Evolutionary conservation across 2,329 filamentous ascomycete genomes (phyloP), one percentile per base, ranked within the genome.

Genomic region (Lecanicillium sp.): DNA sequence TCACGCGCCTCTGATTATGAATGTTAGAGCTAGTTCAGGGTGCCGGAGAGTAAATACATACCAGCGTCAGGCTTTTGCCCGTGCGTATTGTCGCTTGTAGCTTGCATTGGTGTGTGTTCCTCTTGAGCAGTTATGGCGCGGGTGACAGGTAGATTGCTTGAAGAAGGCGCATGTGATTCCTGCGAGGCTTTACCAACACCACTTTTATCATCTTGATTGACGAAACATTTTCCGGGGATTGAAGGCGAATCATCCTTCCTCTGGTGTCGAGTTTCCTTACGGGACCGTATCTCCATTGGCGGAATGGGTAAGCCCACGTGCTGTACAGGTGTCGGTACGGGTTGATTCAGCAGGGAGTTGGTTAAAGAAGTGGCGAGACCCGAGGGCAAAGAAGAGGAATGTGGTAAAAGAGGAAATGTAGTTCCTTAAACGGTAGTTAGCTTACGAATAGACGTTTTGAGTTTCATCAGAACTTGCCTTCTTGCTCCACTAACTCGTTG

Each of bases 271-370:
- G 60, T 63, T 45, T 71, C 68, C 38, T 71, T 72, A 28, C 63
- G 59, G 5, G 67, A 66, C 35, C 58, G 64, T 15, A 67, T 42
- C 38, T 70, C 62, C 8, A 52, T 45, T 5, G 59, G 53, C 2
- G 62, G 58, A 1, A 53, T 43, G 48, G 42, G 31, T 55, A 51
- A n/a, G 46, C 49, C 13, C 56, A 45, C 9, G 16, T 54, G 48
- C 12, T 57, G 57, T 4, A 56, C 42, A 4, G 62, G 56, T 3
- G 64, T 48, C 0, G 64, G 59, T 20, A 60, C 52, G 9, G 68
- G 63, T 37, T 73, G 69, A 35, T 68, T 70, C 19, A 73, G 55
- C 29, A 74, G 51, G 1, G 69, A 71, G 39, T 65, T 60, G 0
- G 67, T 67, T 37, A 73, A 53, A n/a, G 64, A 60, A 5, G 58